Evolutionary conservation across 768 basidiomycete species (phyloP).

Genomic region (Botryobasidium botryosum): DNA sequence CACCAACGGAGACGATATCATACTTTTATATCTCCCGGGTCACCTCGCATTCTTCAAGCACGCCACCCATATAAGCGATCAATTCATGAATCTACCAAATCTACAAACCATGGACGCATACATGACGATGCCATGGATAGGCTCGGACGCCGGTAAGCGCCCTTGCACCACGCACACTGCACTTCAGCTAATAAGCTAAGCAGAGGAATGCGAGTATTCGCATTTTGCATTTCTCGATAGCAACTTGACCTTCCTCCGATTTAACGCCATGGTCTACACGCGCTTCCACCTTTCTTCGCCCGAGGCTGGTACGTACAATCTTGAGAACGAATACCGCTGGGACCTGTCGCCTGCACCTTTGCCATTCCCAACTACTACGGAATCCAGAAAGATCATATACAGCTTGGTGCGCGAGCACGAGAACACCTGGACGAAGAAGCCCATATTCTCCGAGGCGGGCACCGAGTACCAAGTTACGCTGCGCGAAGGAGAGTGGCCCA

Average conservation of each 20-base stretch:
- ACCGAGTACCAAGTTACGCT: neutral
- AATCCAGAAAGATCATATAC: neutral
- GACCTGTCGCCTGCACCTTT: neutral
- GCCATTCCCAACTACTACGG: neutral
- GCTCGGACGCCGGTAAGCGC: neutral
- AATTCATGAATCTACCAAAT: neutral
- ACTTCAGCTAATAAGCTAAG: neutral
- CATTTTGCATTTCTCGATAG: neutral
- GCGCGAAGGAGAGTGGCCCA: neutral
- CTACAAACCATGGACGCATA: neutral
- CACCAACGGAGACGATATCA: neutral
- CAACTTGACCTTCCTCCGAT: slow-evolving; percentile 1
- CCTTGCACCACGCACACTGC: neutral
- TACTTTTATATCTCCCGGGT: neutral
- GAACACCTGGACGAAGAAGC: no score
- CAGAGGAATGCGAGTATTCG: slow-evolving; percentile 3
- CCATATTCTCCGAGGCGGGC: neutral
- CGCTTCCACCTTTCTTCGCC: neutral
- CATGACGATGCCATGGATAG: neutral
- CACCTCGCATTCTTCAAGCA: slow-evolving; percentile 1
- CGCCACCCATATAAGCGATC: neutral
- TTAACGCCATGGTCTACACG: neutral
- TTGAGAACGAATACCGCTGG: neutral
- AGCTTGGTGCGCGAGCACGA: no score
- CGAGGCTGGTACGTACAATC: neutral